Evolutionary conservation across 2,329 filamentous ascomycete species (phyloP), one percentile per base, ranked within the genome.

Genomic region (Akanthomyces lecanii): DNA sequence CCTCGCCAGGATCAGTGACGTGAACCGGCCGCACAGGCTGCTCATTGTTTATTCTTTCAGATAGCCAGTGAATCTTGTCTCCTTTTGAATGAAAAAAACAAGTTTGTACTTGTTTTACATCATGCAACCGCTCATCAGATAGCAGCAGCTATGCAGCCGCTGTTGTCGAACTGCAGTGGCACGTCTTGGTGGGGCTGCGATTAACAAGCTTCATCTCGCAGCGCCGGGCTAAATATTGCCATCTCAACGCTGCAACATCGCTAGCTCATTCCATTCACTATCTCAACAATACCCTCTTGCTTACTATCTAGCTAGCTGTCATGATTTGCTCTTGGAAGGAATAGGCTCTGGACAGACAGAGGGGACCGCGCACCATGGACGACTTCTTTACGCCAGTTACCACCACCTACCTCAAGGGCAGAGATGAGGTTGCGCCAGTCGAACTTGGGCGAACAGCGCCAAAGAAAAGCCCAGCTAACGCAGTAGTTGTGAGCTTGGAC

Each of bases 371-470:
- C 52, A 28, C 25, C 33, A 88, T 87, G 85, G 84, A 85, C 62
- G 79, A 79, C 33, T 73, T 87, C 30, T 73, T 87, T 63, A 83
- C 77, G 11, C 82, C 80, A 1, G 76, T 85, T 67, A 83, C 80
- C 76, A 81, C 79, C 54, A 80, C 78, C 2, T 82, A 84, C 67
- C 76, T 74, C 52, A 78, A 78, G 60, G 68, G 72, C 45, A 74
- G 67, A 52, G 69, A 73, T 30, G 75, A 78, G 36, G 62, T 71
- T 40, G 44, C 65, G 7, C 44, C 60, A 3, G 25, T 57, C 56
- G 54, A 61, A 21, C 56, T 52, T 38, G 25, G 11, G 21, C 63
- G 44, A 38, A 42, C 48, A 14, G 33, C 23, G 38, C 42, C 63
- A 28, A 16, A 62, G 7, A 33, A 58, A 8, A 55, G 18, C 65